These are phyloP conservation scores for Yamadazyma tumulicola DNA, from an alignment of 805 yeast species.

Conservation along the genomic window DNA sequence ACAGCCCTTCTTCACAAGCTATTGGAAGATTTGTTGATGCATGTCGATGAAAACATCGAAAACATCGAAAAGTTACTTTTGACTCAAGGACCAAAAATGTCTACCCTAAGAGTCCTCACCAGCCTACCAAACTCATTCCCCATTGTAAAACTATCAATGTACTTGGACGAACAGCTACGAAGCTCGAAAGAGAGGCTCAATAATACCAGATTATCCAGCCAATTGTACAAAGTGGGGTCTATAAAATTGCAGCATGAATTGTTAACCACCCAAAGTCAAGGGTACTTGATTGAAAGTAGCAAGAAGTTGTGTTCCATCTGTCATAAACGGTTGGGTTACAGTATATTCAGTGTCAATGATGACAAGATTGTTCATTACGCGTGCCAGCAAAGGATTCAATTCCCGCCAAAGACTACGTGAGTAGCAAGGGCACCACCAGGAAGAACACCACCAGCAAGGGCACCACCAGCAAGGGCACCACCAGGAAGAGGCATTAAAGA, in stretches of 20 bases:
- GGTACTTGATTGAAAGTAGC: slow-evolving; percentile 36
- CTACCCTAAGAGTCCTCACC: slow-evolving; percentile 42
- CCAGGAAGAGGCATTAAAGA: too few relatives aligned
- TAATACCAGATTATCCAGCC: slow-evolving; percentile 39
- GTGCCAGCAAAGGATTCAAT: slow-evolving; percentile 32
- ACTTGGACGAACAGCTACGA: slow-evolving; percentile 45
- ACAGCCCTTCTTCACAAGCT: slow-evolving; percentile 45
- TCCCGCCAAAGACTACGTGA: too few relatives aligned
- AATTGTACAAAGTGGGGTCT: slow-evolving; percentile 52
- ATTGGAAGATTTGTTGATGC: slow-evolving; percentile 44
- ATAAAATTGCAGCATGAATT: slow-evolving; percentile 44
- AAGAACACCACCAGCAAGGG: too few relatives aligned
- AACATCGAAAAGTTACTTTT: slow-evolving; percentile 39
- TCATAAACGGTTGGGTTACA: slow-evolving; percentile 49
- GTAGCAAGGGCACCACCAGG: too few relatives aligned
- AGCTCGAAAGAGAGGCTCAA: slow-evolving; percentile 36
- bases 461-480: too few relatives aligned
- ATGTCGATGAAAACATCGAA: slow-evolving; percentile 31
- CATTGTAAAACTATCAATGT: slow-evolving; percentile 39
- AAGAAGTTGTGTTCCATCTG: slow-evolving; percentile 57
- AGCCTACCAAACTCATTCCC: slow-evolving; percentile 51
- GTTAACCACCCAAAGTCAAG: slow-evolving; percentile 33
- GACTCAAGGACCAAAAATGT: slow-evolving; percentile 47
- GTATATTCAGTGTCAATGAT: slow-evolving; percentile 49
- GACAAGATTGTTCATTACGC: slow-evolving; percentile 54